A percentile compares a stretch with the other conserved stretches of the same genome.
These are phyloP conservation scores for Beta macrorhiza DNA, from an alignment of 179 eudicot species.

Conservation along the genomic window DNA sequence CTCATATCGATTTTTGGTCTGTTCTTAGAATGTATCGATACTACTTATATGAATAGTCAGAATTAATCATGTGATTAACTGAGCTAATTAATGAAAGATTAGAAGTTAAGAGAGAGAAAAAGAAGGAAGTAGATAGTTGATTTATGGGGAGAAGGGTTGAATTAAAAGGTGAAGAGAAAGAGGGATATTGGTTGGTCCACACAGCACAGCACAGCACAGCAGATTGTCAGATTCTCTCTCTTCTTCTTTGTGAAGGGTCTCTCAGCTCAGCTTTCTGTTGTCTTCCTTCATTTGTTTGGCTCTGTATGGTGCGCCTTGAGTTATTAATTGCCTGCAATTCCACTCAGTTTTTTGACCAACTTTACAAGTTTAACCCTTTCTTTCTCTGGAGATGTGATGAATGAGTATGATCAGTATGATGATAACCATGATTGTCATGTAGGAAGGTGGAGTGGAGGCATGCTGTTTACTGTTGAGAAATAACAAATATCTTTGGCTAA, in stretches of 20 bases:
- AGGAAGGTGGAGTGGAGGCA: not conserved
- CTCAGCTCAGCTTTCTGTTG: no score
- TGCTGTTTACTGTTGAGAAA: not conserved
- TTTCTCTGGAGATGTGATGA: not conserved
- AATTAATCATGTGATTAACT: not conserved
- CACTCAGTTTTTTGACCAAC: constrained; percentile 18
- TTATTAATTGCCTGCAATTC: constrained; percentile 22
- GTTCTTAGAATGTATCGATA: no score
- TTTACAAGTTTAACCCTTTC: not conserved
- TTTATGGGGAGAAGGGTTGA: not conserved
- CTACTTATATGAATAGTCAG: no score
- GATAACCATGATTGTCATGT: not conserved
- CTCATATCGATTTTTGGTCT: no score
- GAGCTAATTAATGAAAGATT: not conserved
- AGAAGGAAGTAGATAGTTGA: not conserved
- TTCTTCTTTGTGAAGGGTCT: not conserved
- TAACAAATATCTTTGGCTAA: not conserved
- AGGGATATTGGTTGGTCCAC: constrained; percentile 21
- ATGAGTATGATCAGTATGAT: not conserved
- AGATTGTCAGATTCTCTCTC: constrained; percentile 5
- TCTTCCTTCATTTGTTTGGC: not conserved
- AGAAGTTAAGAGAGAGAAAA: not conserved
- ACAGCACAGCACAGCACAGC: not conserved
- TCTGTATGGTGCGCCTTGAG: constrained; percentile 18
- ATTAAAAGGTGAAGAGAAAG: not conserved